Percentiles rank a stretch among this genome's conserved stretches.
Conservation (phyloP, 192 early-diverging fungal species). For the Borealophlyctis nickersoniae region DNA sequence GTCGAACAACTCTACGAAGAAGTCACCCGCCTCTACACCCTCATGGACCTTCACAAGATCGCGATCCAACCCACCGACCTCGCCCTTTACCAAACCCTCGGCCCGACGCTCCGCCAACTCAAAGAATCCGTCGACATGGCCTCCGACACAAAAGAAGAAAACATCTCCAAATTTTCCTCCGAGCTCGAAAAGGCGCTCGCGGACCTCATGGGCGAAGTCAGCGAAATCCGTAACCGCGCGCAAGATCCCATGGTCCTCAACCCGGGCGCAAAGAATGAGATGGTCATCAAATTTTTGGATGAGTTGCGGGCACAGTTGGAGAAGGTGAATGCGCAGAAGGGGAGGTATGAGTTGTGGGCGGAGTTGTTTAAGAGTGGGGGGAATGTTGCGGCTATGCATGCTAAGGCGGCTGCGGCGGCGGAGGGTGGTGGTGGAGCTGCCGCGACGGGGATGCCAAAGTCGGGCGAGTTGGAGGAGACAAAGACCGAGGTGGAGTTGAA, state of each 20-base stretch:
- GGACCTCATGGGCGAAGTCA: slow-evolving; percentile 53
- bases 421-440: slow-evolving; percentile 14
- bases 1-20: slow-evolving; percentile 50
- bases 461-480: slow-evolving; percentile 54
- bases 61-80: slow-evolving; percentile 56
- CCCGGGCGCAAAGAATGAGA: slow-evolving; percentile 38
- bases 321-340: slow-evolving; percentile 42
- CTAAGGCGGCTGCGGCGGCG: slow-evolving; percentile 18
- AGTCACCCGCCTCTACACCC: slow-evolving; percentile 43
- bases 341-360: slow-evolving; percentile 48
- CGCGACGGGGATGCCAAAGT: slow-evolving; percentile 16
- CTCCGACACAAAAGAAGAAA: slow-evolving; percentile 57
- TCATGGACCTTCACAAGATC: slow-evolving; percentile 51
- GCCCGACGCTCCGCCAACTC: slow-evolving; percentile 51
- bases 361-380: slow-evolving; percentile 56
- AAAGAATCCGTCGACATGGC: slow-evolving; percentile 59
- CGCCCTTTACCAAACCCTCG: slow-evolving; percentile 57
- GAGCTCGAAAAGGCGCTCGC: slow-evolving; percentile 47
- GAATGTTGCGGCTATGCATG: slow-evolving; percentile 15
- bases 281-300: slow-evolving; percentile 51
- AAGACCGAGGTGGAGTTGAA: slow-evolving; percentile 56
- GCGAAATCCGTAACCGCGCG: slow-evolving; percentile 52
- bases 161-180: slow-evolving; percentile 46
- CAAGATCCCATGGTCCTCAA: slow-evolving; percentile 64
- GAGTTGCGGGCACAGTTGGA: slow-evolving; percentile 40